Conservation (phyloP, 305 asterid genomes). For the Fraxinus floribunda region DNA sequence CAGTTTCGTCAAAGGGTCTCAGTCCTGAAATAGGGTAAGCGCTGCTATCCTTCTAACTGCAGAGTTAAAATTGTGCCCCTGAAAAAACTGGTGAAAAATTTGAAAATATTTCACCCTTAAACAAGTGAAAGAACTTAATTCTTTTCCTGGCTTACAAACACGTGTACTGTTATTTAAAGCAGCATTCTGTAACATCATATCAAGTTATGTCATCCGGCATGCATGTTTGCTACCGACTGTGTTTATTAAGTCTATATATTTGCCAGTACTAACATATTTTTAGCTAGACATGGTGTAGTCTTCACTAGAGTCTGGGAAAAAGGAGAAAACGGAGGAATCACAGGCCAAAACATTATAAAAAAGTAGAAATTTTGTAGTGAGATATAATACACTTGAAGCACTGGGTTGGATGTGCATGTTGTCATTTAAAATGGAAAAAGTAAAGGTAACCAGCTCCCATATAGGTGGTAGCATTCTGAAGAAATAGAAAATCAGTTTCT, state of each 20-base stretch:
- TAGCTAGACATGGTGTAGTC: not conserved
- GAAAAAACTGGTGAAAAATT: not conserved
- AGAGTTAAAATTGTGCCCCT: not conserved
- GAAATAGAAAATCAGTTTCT: not conserved
- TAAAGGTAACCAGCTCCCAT: not conserved
- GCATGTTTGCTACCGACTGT: not conserved
- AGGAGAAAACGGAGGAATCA: not conserved
- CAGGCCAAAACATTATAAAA: not conserved
- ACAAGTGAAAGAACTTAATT: not conserved
- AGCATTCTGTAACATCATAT: not conserved
- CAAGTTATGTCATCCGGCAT: not conserved
- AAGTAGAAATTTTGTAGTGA: not conserved
- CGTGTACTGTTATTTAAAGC: not conserved
- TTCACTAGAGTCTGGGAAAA: not conserved
- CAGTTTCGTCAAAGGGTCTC: conserved; percentile 53
- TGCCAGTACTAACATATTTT: not conserved
- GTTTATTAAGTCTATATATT: not conserved
- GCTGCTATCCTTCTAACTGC: conserved; percentile 16
- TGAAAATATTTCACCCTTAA: not conserved
- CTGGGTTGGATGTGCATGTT: not conserved
- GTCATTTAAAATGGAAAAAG: not conserved
- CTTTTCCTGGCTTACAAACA: not conserved
- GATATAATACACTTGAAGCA: not conserved
- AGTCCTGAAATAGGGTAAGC: conserved; percentile 63
- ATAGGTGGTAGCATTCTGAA: not conserved